Base-by-base conservation (phyloP, 2,329 filamentous ascomycete genomes). In the Metarhizium brunneum region DNA sequence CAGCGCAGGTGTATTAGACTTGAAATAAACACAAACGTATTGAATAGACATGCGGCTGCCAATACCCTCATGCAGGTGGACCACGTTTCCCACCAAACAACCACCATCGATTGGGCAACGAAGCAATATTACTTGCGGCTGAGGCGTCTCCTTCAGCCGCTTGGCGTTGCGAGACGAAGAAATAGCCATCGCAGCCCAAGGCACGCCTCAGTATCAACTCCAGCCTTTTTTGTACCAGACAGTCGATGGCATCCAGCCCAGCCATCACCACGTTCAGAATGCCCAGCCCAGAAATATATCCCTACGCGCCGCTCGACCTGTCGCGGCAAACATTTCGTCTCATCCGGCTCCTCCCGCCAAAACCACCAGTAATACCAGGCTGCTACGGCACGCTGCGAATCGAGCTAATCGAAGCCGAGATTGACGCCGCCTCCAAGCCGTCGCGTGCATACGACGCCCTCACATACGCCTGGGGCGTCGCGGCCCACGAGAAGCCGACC, bases 381-480 rank as follows among this genome's bases (percentile, higher is more conserved):
- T 54, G 60, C 6, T 47, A 57, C 20, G 61, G 63, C 8, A 68
- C 61, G 1, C 10, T 65, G 5, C 65, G 64, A 4, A 60, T 69
- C 29, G 56, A 66, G 20, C 56, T 70, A 32, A n/a, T 66, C 32
- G 62, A 66, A 43, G 58, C 49, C 5, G 57, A 62, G 50, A 53
- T 63, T 16, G 61, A 60, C 45, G 56, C 47, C 3, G 47, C 45
- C 8, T 36, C 53, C 6, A 20, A 51, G 13, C 10, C 35, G 14
- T 51, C n/a, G 6, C 25, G 40, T 18, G 2, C 6, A 6, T 69
- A 67, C 47, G 64, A 69, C 42, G 62, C 67, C 14, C 62, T 70
- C 14, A 69, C 66, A 3, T 70, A 70, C 45, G 59, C 58, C 3
- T 70, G 66, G 68, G 61, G 58, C n/a, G 58, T 56, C 5, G 57